phyloP scores from a whole-genome alignment of 495 filamentous ascomycete species.

The Xylaria grammica region DNA sequence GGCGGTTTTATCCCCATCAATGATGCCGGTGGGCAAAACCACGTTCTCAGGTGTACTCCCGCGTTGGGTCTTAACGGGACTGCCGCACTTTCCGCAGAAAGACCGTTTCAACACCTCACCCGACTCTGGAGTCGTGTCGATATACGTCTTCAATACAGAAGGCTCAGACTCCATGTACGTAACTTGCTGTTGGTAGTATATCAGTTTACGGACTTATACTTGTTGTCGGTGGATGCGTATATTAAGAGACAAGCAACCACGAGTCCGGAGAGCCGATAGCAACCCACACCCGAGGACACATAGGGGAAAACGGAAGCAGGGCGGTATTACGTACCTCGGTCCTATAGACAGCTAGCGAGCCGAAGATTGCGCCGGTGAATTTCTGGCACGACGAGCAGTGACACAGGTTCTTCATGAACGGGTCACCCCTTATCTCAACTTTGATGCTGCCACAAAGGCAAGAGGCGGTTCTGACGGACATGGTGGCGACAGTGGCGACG shows the following conservation, averaged over 20 bases:
- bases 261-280: too few species aligned
- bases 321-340: conserved; percentile 18
- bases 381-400: conserved; percentile 30
- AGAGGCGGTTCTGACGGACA: conserved; percentile 16
- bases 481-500: neutral
- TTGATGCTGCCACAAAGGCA: conserved; percentile 29
- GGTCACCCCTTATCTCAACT: conserved; percentile 17
- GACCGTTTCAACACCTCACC: conserved; percentile 15
- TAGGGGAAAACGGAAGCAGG: too few species aligned
- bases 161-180: conserved; percentile 17
- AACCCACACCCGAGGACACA: neutral
- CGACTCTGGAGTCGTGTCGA: conserved; percentile 19
- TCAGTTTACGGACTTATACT: neutral
- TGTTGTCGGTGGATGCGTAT: conserved; percentile 9
- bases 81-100: conserved; percentile 28
- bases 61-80: neutral
- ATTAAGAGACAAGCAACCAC: neutral
- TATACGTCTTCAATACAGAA: conserved; percentile 15
- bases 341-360: conserved; percentile 1
- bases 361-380: conserved; percentile 13
- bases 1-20: conserved; percentile 24
- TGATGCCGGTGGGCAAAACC: conserved; percentile 21
- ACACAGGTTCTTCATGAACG: conserved; percentile 17
- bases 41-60: neutral
- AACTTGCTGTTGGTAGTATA: conserved; percentile 17